Evolutionary conservation across 306 rosid genomes (phyloP).

Genomic region (Vigna trinervia): DNA sequence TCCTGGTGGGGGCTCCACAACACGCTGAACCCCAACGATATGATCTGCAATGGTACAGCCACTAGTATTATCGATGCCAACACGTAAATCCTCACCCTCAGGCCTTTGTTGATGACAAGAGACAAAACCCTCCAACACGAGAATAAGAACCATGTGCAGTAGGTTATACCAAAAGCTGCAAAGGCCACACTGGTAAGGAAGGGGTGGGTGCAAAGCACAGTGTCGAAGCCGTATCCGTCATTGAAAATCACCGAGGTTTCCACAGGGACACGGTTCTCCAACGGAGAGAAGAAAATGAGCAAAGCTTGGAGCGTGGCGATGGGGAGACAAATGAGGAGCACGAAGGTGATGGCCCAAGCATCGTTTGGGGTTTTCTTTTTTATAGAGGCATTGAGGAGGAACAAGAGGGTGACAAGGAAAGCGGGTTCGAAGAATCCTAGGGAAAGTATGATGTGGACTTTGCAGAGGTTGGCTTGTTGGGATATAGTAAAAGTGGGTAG

Average conservation of each 20-base stretch:
- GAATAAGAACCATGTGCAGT: slow-evolving; percentile 57
- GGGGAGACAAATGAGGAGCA: slow-evolving; percentile 56
- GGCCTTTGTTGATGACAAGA: slow-evolving; percentile 73
- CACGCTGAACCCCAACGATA: slow-evolving; percentile 46
- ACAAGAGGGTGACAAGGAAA: slow-evolving; percentile 69
- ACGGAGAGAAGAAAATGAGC: slow-evolving; percentile 47
- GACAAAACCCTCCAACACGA: slow-evolving; percentile 70
- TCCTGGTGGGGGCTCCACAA: slow-evolving; percentile 56
- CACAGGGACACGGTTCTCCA: slow-evolving; percentile 31
- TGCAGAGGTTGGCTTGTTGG: slow-evolving; percentile 59
- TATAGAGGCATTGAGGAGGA: slow-evolving; percentile 68
- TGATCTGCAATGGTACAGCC: slow-evolving; percentile 62
- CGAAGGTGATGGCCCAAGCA: slow-evolving; percentile 47
- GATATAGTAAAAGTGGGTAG: not conserved
- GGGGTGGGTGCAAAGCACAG: slow-evolving; percentile 66
- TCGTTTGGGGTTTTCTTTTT: slow-evolving; percentile 49
- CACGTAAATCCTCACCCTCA: slow-evolving; percentile 57
- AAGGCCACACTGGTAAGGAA: slow-evolving; percentile 56
- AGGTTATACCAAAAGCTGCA: slow-evolving; percentile 51
- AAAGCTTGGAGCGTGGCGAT: slow-evolving; percentile 41
- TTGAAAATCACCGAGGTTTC: slow-evolving; percentile 28
- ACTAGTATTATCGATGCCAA: slow-evolving; percentile 50
- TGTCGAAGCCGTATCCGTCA: not conserved
- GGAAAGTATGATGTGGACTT: slow-evolving; percentile 55
- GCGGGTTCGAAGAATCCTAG: slow-evolving; percentile 82